Evolutionary conservation across 495 filamentous ascomycete genomes (phyloP), one percentile per base, ranked within the genome.

Genomic region (Geoglossum glabrum): DNA sequence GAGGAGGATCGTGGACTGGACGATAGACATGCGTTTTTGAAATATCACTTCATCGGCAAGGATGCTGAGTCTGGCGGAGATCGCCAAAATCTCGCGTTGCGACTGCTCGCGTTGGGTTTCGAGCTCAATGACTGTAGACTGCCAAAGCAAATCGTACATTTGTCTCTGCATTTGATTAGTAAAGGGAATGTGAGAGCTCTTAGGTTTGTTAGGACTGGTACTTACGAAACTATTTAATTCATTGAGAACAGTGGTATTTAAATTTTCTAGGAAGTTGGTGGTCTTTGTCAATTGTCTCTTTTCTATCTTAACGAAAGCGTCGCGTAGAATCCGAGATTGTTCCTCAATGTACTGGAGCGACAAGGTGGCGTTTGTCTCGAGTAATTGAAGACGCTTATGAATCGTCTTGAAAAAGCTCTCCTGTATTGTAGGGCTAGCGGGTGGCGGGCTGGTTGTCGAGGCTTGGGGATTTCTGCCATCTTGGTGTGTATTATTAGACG

Each of bases 371-470:
- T 97, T 96, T 23, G 86, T 79, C 68, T 98, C 92, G 15, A 98
- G 82, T 60, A 84, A 79, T 63, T 89, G 85, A 6, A 98, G 78
- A 40, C 92, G 86, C 66, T 96, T 95, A 60, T 87, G 85, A 4
- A 98, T 82, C 7, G 87, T 87, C 69, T 97, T 97, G 77, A 95
- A 98, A 71, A 98, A 97, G 8, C 84, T 88, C 67, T 96, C 92
- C 70, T 98, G 92, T 3, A 87, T 90, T 0, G 87, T 89, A 11
- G 90, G 90, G 19, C 78, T 80, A 1, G 87, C 68, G 21, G 77
- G 67, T 13, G 81, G 71, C 0, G 83, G 77, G 47, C 79, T 74
- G 0, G 73, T 74, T 10, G 72, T 67, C 13, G 79, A 71, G 8
- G 74, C 64, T 0, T 65, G 59, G 31, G 71, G 60, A 66, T 78